Percentiles rank a stretch among this genome's conserved stretches.
phyloP scores from a whole-genome alignment of 257 asterid species.

The Solanum sitiens region DNA sequence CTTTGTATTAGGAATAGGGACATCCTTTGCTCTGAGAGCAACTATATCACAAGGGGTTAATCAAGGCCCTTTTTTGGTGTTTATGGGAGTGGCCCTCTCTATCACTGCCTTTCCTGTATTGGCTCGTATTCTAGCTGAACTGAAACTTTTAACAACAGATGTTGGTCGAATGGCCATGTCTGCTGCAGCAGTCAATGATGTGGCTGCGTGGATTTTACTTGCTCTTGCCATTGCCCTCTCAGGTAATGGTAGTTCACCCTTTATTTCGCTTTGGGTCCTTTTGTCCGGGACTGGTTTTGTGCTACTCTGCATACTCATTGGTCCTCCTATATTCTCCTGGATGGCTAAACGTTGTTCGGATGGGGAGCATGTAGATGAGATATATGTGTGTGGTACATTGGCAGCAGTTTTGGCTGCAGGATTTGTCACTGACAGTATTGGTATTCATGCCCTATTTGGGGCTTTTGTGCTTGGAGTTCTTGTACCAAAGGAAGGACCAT shows the following conservation, averaged over 20 bases:
- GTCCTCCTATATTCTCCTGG: conserved; percentile 42
- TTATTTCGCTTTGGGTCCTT: conserved; percentile 50
- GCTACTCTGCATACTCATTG: conserved; percentile 17
- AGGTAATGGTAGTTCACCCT: conserved; percentile 35
- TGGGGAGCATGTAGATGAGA: conserved; percentile 61
- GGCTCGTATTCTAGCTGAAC: conserved; percentile 68
- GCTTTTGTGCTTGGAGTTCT: conserved; percentile 63
- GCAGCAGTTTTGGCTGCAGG: conserved; percentile 60
- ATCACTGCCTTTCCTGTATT: conserved; percentile 61
- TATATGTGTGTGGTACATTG: conserved; percentile 46
- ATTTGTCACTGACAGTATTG: conserved; percentile 49
- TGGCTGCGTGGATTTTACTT: conserved; percentile 68
- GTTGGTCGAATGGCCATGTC: conserved; percentile 73
- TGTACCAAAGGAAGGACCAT: conserved; percentile 60
- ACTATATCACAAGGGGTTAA: conserved; percentile 40
- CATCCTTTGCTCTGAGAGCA: conserved; percentile 40
- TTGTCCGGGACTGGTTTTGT: conserved; percentile 38
- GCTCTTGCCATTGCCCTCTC: conserved; percentile 60
- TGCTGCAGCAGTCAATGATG: conserved; percentile 67
- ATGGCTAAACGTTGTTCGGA: conserved; percentile 41
- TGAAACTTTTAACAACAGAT: conserved; percentile 48
- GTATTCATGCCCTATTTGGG: conserved; percentile 66
- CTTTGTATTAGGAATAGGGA: conserved; percentile 46
- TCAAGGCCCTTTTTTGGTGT: conserved; percentile 46
- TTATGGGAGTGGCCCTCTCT: conserved; percentile 66